A percentile compares a stretch with the other conserved stretches of the same genome.
Conservation (phyloP, 2,329 filamentous ascomycete species). For the Pezicula neosporulosa region DNA sequence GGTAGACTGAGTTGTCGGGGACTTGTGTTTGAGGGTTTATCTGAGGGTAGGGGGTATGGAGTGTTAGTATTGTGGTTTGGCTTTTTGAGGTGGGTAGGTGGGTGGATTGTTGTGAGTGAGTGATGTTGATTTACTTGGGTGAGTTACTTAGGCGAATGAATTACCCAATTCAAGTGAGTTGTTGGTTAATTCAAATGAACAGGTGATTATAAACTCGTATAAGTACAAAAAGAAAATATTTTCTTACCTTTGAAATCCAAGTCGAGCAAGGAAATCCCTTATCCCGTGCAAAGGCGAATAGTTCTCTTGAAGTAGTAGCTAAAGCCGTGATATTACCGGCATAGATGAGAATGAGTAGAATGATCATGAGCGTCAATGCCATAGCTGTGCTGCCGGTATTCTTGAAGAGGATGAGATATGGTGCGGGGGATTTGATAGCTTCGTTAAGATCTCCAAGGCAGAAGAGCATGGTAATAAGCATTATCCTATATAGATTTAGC, state of each 20-base stretch:
- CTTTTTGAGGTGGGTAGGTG: too few species aligned
- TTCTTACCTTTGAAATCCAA: slow-evolving; percentile 34
- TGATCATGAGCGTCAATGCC: slow-evolving; percentile 42
- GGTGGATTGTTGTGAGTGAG: too few species aligned
- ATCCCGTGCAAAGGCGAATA: slow-evolving; percentile 42
- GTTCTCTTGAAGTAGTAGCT: slow-evolving; percentile 32
- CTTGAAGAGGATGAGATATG: slow-evolving; percentile 34
- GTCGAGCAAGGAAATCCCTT: slow-evolving; percentile 36
- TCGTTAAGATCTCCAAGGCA: slow-evolving; percentile 29
- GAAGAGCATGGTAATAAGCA: slow-evolving; percentile 32
- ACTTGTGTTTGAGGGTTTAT: slow-evolving; percentile 29
- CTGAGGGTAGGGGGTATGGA: too few species aligned
- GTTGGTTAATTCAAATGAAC: too few species aligned
- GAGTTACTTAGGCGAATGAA: too few species aligned
- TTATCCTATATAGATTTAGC: slow-evolving; percentile 9
- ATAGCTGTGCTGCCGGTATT: slow-evolving; percentile 38
- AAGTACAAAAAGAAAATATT: background rate
- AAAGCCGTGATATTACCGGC: slow-evolving; percentile 34
- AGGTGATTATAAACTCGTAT: too few species aligned
- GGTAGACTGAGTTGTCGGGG: slow-evolving; percentile 19
- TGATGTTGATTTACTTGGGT: too few species aligned
- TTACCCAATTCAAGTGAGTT: too few species aligned
- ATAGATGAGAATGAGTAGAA: slow-evolving; percentile 36
- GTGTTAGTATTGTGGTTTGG: background rate
- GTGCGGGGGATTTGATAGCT: slow-evolving; percentile 41